Evolutionary conservation across 1,139 yeast genomes (phyloP).

Genomic region (Komagataea norvegica): DNA sequence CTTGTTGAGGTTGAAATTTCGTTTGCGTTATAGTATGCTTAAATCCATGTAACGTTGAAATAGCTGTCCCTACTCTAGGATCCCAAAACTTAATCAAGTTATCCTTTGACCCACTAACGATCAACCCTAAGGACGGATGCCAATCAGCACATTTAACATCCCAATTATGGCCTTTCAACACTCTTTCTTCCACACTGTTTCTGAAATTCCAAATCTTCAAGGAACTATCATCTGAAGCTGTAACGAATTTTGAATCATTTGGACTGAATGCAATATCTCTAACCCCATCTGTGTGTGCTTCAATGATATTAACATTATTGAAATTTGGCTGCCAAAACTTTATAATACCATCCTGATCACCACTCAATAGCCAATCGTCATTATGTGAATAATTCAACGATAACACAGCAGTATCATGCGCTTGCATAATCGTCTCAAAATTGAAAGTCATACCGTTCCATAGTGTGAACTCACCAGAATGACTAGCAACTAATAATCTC

Average conservation of each 20-base stretch:
- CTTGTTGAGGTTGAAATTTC: conserved; percentile 54
- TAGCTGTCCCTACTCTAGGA: conserved; percentile 71
- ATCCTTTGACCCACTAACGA: conserved; percentile 89
- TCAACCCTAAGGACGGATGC: conserved; percentile 85
- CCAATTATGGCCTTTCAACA: conserved; percentile 93
- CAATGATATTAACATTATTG: conserved; percentile 84
- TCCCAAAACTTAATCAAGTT: conserved; percentile 94
- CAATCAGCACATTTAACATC: conserved; percentile 96
- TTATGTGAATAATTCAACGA: conserved; percentile 79
- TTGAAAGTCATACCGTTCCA: conserved; percentile 97
- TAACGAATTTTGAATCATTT: conserved; percentile 82
- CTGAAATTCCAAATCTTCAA: conserved; percentile 93
- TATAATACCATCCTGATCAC: conserved; percentile 86
- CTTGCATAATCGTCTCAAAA: conserved; percentile 97
- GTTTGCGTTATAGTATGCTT: conserved; percentile 89
- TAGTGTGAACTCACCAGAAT: conserved; percentile 91
- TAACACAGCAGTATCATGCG: conserved; percentile 88
- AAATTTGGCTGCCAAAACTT: conserved; percentile 98
- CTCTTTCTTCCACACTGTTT: conserved; percentile 79
- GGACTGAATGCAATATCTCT: conserved; percentile 89
- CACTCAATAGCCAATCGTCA: conserved; percentile 91
- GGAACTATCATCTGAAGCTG: conserved; percentile 88
- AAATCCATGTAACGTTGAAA: conserved; percentile 83
- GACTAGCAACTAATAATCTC: conserved; percentile 82
- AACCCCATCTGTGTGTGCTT: conserved; percentile 73